phyloP scores from a whole-genome alignment of 768 basidiomycete species.

The Agaricus subrufescens region DNA sequence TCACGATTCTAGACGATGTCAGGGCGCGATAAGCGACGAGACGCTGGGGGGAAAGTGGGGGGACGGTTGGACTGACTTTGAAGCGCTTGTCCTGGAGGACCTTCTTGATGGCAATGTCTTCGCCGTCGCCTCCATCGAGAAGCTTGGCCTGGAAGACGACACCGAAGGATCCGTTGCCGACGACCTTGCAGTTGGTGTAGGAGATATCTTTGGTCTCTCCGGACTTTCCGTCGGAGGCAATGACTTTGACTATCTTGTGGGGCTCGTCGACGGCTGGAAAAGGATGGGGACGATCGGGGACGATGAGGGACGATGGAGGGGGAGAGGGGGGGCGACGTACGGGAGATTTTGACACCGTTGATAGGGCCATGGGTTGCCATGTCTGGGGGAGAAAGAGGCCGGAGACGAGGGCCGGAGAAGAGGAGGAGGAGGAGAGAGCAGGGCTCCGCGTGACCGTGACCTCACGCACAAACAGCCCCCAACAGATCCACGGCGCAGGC shows the following conservation, averaged over 20 bases:
- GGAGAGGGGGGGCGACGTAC: constrained; percentile 42
- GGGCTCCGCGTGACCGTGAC: no score
- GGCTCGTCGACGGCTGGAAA: constrained; percentile 85
- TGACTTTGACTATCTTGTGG: constrained; percentile 91
- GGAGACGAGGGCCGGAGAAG: constrained; percentile 10
- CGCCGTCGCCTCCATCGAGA: constrained; percentile 58
- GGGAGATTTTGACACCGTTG: constrained; percentile 84
- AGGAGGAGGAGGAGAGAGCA: constrained; percentile 16
- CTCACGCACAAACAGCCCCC: constrained; percentile 22
- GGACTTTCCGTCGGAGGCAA: constrained; percentile 91
- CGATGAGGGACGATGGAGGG: constrained; percentile 24
- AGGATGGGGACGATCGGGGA: constrained; percentile 25
- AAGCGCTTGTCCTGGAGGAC: constrained; percentile 99
- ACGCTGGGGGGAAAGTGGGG: constrained; percentile 7
- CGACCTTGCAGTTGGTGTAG: constrained; percentile 97
- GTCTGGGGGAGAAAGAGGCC: constrained; percentile 16
- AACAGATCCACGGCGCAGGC: constrained; percentile 17
- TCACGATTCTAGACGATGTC: constrained; percentile 79
- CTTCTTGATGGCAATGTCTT: constrained; percentile 99
- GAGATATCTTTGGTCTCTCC: constrained; percentile 84
- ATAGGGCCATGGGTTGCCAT: constrained; percentile 80
- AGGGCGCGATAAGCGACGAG: neutral
- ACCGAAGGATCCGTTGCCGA: constrained; percentile 98
- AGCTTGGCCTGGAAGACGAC: constrained; percentile 97
- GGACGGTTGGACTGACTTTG: constrained; percentile 69